Evolutionary conservation across 2,329 filamentous ascomycete genomes (phyloP).

Genomic region (Neospermospora avenae): DNA sequence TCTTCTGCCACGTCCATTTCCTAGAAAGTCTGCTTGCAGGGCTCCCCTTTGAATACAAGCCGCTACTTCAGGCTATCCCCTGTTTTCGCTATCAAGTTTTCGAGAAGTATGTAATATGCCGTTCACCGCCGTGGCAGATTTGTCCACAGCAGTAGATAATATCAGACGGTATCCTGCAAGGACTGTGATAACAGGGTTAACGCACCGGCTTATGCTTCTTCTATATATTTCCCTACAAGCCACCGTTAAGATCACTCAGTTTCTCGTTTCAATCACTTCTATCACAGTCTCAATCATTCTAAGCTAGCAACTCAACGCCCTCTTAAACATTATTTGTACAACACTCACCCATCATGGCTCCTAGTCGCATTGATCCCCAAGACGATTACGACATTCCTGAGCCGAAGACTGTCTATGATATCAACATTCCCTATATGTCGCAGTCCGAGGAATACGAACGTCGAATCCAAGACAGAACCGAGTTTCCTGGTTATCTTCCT

Average conservation of each 20-base stretch:
- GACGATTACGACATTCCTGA: conserved; percentile 10
- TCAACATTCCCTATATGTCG: conserved; percentile 41
- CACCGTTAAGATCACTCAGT: not conserved
- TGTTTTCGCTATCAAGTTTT: conserved; percentile 3
- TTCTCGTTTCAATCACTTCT: not conserved
- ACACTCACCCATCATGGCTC: conserved; percentile 13
- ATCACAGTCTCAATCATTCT: not conserved
- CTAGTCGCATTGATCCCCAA: conserved; percentile 13
- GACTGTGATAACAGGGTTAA: not conserved
- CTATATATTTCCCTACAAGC: not conserved
- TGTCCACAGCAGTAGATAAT: conserved; percentile 2
- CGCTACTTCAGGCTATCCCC: not conserved
- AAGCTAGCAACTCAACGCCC: not conserved
- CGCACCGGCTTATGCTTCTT: conserved; percentile 1
- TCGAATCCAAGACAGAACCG: conserved; percentile 36
- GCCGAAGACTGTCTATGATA: conserved; percentile 38
- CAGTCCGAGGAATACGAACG: conserved; percentile 37
- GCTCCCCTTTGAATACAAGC: not conserved
- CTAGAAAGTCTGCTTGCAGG: not conserved
- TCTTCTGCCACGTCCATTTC: conserved; percentile 10
- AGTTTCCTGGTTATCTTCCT: conserved; percentile 45
- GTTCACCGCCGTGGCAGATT: conserved; percentile 6
- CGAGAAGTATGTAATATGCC: conserved; percentile 3
- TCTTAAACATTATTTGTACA: not conserved
- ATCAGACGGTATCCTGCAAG: not conserved